phyloP scores from a whole-genome alignment of 2,329 filamentous ascomycete genomes.

The Colletotrichum lentis region DNA sequence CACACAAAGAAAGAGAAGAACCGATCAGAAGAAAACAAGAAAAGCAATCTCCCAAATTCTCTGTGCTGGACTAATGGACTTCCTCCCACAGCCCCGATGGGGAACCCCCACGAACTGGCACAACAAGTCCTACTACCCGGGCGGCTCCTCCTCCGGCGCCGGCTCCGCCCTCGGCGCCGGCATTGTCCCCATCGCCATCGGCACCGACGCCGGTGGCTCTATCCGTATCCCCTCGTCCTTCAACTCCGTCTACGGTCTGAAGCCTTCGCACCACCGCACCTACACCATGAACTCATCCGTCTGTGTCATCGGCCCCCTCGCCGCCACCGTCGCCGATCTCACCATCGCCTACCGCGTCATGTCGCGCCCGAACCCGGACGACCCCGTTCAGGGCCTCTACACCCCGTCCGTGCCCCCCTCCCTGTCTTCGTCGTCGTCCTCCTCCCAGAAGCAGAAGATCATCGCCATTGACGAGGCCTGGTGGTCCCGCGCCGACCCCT shows the following conservation, averaged over 20 bases:
- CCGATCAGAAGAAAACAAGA: too few species aligned
- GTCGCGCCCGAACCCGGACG: slow-evolving; percentile 72
- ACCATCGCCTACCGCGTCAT: slow-evolving; percentile 84
- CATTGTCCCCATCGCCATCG: slow-evolving; percentile 77
- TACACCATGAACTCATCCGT: slow-evolving; percentile 63
- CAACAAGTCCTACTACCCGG: slow-evolving; percentile 79
- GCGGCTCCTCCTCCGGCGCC: slow-evolving; percentile 81
- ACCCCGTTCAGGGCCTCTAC: slow-evolving; percentile 67
- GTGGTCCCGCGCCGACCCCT: slow-evolving; percentile 61
- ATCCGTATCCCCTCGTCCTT: slow-evolving; percentile 77
- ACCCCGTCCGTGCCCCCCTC: slow-evolving; percentile 60
- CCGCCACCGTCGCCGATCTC: slow-evolving; percentile 78
- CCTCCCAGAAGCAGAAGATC: slow-evolving; percentile 49
- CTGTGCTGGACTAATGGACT: too few species aligned
- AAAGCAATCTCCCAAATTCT: too few species aligned
- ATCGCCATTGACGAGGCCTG: slow-evolving; percentile 73
- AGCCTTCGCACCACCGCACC: slow-evolving; percentile 77
- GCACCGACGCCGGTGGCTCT: slow-evolving; percentile 77
- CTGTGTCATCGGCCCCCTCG: slow-evolving; percentile 77
- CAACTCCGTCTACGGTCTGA: slow-evolving; percentile 84
- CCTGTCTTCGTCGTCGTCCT: slow-evolving; percentile 51
- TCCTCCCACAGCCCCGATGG: slow-evolving; percentile 59
- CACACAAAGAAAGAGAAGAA: too few species aligned
- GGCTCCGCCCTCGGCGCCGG: slow-evolving; percentile 75
- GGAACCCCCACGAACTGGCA: slow-evolving; percentile 82